phyloP scores from a whole-genome alignment of 805 yeast genomes.

The Starmerella floris region DNA sequence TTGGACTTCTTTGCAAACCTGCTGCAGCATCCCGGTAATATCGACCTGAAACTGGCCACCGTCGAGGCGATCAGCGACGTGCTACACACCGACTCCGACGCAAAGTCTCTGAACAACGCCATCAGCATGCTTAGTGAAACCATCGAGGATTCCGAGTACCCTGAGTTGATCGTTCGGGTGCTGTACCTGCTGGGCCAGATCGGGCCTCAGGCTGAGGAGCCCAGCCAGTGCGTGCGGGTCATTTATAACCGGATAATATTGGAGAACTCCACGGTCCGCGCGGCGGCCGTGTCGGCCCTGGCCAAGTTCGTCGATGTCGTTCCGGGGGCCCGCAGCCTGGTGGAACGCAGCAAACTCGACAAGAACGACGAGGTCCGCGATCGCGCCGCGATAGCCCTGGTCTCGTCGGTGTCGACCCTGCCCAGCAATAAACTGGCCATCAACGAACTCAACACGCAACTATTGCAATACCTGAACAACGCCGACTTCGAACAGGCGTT shows the following conservation, averaged over 20 bases:
- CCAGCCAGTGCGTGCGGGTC: conserved; percentile 85
- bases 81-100: conserved; percentile 36
- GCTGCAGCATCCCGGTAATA: conserved; percentile 83
- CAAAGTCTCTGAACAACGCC: conserved; percentile 33
- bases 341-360: conserved; percentile 74
- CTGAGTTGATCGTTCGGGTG: conserved; percentile 85
- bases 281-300: conserved; percentile 87
- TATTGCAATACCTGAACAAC: conserved; percentile 53
- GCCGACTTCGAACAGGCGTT: conserved; percentile 40
- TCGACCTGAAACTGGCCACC: conserved; percentile 68
- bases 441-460: conserved; percentile 61
- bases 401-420: conserved; percentile 37
- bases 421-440: conserved; percentile 62
- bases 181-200: conserved; percentile 85
- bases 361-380: conserved; percentile 96
- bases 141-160: conserved; percentile 94
- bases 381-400: conserved; percentile 76
- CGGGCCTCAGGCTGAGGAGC: conserved; percentile 77
- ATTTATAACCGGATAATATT: conserved; percentile 92
- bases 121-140: conserved; percentile 86
- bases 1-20: conserved; percentile 68
- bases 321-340: conserved; percentile 59
- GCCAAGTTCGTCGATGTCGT: conserved; percentile 77
- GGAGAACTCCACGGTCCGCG: conserved; percentile 88
- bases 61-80: conserved; percentile 89